Conservation (phyloP, 2,329 filamentous ascomycete genomes). For the Phialophora chinensis region DNA sequence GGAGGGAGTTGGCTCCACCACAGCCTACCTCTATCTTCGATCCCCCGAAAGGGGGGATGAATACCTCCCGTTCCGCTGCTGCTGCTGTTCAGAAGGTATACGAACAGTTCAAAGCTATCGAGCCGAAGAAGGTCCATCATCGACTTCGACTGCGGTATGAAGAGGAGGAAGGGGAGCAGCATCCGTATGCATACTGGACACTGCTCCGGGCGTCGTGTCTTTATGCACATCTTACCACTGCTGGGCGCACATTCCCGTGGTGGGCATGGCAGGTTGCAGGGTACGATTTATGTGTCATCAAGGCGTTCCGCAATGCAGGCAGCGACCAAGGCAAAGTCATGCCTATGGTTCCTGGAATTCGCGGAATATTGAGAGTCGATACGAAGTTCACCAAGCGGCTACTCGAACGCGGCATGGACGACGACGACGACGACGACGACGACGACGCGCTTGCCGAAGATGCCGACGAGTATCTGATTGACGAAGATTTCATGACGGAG, state of each 20-base stretch:
- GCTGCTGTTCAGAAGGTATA: slow-evolving; percentile 40
- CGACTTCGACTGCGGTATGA: slow-evolving; percentile 43
- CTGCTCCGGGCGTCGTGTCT: slow-evolving; percentile 49
- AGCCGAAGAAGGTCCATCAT: slow-evolving; percentile 44
- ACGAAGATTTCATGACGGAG: slow-evolving; percentile 25
- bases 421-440: not conserved
- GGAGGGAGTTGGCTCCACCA: not conserved
- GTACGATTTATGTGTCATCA: slow-evolving; percentile 43
- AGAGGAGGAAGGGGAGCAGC: slow-evolving; percentile 41
- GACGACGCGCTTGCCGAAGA: slow-evolving; percentile 2
- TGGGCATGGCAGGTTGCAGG: slow-evolving; percentile 34
- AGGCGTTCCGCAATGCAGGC: slow-evolving; percentile 33
- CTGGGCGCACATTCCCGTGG: slow-evolving; percentile 4
- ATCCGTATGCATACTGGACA: slow-evolving; percentile 37
- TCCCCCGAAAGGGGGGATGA: not conserved
- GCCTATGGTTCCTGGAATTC: slow-evolving; percentile 21
- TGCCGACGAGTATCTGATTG: slow-evolving; percentile 18
- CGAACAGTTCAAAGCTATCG: slow-evolving; percentile 43
- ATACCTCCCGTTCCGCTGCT: too few species aligned
- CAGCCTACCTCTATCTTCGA: not conserved
- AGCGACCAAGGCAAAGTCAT: not conserved
- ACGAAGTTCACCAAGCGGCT: slow-evolving; percentile 27
- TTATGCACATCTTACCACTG: slow-evolving; percentile 38
- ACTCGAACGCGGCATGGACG: slow-evolving; percentile 6
- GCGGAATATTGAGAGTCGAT: slow-evolving; percentile 29